phyloP scores from a whole-genome alignment of 768 basidiomycete species.

The Hygrophorus russula region DNA sequence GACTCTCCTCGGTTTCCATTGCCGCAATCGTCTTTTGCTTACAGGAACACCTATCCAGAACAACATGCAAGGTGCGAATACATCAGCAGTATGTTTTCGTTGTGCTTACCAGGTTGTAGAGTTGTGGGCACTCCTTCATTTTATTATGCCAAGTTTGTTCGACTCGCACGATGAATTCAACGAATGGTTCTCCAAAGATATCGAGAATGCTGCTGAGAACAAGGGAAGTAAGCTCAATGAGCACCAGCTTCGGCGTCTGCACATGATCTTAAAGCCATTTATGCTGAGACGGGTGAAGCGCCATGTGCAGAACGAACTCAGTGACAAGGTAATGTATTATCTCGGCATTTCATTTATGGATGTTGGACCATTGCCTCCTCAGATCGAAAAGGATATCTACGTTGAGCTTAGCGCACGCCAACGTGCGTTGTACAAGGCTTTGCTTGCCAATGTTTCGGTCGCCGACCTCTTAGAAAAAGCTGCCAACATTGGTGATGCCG shows the following conservation, averaged over 20 bases:
- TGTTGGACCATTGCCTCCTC: constrained; percentile 4
- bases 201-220: constrained; percentile 89
- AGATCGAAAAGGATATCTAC: constrained; percentile 96
- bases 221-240: constrained; percentile 89
- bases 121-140: constrained; percentile 95
- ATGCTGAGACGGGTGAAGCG: constrained; percentile 96
- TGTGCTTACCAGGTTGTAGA: constrained; percentile 35
- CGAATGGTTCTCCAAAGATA: constrained; percentile 99
- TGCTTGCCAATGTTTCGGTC: constrained; percentile 90
- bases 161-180: constrained; percentile 99
- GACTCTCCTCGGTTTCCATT: constrained; percentile 89
- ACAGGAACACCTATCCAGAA: constrained; percentile 99
- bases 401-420: constrained; percentile 93
- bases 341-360: background rate
- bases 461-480: constrained; percentile 91
- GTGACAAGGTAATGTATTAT: constrained; percentile 72
- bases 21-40: constrained; percentile 86
- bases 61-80: constrained; percentile 84
- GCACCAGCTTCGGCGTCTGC: constrained; percentile 86
- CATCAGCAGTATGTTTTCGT: constrained; percentile 4
- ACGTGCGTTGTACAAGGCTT: constrained; percentile 76
- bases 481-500: constrained; percentile 80
- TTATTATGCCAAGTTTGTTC: constrained; percentile 99
- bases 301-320: constrained; percentile 98
- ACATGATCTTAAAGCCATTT: constrained; percentile 99